A percentile compares a stretch with the other conserved stretches of the same genome.
Evolutionary conservation across 1,139 yeast species (phyloP).

Genomic region (Blastobotrys aristatus): DNA sequence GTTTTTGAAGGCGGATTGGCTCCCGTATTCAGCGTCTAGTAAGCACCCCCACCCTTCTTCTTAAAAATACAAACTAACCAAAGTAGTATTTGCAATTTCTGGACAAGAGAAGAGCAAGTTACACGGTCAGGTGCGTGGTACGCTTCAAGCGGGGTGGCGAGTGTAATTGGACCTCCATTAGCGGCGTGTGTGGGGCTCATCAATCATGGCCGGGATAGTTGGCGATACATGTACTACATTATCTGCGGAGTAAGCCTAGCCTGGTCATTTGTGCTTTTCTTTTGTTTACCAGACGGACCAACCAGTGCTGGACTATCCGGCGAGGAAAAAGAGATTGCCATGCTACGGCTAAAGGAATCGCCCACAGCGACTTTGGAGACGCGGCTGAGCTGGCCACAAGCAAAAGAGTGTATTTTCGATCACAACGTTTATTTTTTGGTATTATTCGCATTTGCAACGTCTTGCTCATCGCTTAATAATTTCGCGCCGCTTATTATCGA

Average conservation of each 20-base stretch:
- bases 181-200: conserved; percentile 13
- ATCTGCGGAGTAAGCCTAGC: conserved; percentile 17
- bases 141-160: conserved; percentile 3
- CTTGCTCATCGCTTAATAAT: conserved; percentile 15
- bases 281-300: conserved; percentile 48
- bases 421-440: conserved; percentile 27
- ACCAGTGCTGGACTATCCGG: conserved; percentile 45
- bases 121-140: conserved; percentile 14
- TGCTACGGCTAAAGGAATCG: conserved; percentile 10
- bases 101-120: conserved; percentile 18
- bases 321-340: conserved; percentile 21
- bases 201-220: conserved; percentile 10
- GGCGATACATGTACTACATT: conserved; percentile 15
- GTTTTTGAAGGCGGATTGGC: conserved; percentile 15
- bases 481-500: conserved; percentile 21
- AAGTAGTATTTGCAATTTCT: conserved; percentile 15
- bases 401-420: conserved; percentile 22
- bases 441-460: background rate
- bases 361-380: conserved; percentile 36
- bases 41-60: no score
- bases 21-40: conserved; percentile 17
- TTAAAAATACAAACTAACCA: no score
- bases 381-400: conserved; percentile 45
- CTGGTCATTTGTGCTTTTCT: conserved; percentile 45
- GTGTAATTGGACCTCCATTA: conserved; percentile 8